A percentile compares a stretch with the other conserved stretches of the same genome.
Evolutionary conservation across 164 flowering plant species (phyloP).

Genomic region (Vitis riparia): DNA sequence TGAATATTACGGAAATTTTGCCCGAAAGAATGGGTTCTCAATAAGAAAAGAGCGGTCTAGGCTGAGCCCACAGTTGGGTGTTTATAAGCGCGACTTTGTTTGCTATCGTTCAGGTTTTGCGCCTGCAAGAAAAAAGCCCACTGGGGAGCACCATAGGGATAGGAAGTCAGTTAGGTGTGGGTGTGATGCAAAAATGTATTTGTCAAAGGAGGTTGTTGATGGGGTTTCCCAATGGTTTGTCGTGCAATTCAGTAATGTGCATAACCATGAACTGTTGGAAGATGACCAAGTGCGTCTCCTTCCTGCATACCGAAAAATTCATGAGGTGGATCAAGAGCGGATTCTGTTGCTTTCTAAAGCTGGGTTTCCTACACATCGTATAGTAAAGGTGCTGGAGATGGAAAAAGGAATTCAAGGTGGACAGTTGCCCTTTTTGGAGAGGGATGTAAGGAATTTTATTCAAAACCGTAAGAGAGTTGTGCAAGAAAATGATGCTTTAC

Average conservation of each 20-base stretch:
- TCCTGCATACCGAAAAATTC: conserved; percentile 73
- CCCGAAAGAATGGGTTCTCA: conserved; percentile 67
- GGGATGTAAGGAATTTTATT: conserved; percentile 69
- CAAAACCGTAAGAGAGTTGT: conserved; percentile 53
- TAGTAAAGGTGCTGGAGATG: conserved; percentile 60
- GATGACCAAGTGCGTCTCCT: conserved; percentile 72
- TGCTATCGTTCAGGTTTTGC: conserved; percentile 73
- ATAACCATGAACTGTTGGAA: conserved; percentile 73
- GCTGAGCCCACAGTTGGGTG: conserved; percentile 55
- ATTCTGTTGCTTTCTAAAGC: conserved; percentile 67
- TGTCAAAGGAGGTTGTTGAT: conserved; percentile 58
- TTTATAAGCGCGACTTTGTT: conserved; percentile 64
- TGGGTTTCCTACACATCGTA: conserved; percentile 66
- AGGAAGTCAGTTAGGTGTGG: conserved; percentile 68
- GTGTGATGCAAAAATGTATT: conserved; percentile 70
- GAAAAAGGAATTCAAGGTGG: conserved; percentile 68
- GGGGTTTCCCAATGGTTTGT: conserved; percentile 65
- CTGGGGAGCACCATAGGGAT: conserved; percentile 58
- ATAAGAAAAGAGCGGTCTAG: conserved; percentile 66
- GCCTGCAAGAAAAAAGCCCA: conserved; percentile 45
- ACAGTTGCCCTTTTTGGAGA: conserved; percentile 62
- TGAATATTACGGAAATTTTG: conserved; percentile 62
- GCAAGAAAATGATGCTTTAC: conserved; percentile 55
- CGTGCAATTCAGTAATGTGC: conserved; percentile 66
- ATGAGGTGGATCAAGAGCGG: conserved; percentile 66